A percentile compares a stretch with the other conserved stretches of the same genome.
These are phyloP conservation scores for Cotoneaster glaucophyllus DNA, from an alignment of 306 rosid species.

Conservation along the genomic window DNA sequence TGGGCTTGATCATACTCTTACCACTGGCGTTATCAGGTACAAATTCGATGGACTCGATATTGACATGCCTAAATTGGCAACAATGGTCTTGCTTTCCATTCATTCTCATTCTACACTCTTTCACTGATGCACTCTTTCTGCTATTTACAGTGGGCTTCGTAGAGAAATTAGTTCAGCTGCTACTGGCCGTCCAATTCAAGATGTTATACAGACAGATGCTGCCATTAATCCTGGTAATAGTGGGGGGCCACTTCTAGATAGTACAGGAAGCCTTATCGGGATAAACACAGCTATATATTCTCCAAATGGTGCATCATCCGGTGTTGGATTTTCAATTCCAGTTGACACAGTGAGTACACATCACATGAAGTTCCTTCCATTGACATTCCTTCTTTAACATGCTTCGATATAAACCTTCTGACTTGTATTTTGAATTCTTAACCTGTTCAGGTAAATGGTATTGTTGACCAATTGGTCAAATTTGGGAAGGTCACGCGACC, in stretches of 20 bases:
- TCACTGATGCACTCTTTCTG: slow-evolving; percentile 18
- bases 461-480: slow-evolving; percentile 91
- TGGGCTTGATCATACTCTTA: slow-evolving; percentile 97
- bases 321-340: slow-evolving; percentile 98
- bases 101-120: background rate
- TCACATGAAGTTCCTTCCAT: background rate
- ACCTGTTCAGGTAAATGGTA: slow-evolving; percentile 66
- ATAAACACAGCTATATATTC: slow-evolving; percentile 97
- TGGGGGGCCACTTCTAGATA: slow-evolving; percentile 98
- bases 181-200: slow-evolving; percentile 98
- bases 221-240: slow-evolving; percentile 99
- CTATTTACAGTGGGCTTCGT: slow-evolving; percentile 68
- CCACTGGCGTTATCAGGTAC: slow-evolving; percentile 94
- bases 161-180: slow-evolving; percentile 99
- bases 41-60: background rate
- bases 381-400: background rate
- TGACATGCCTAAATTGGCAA: background rate
- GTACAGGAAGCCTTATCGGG: slow-evolving; percentile 92
- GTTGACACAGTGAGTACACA: slow-evolving; percentile 81
- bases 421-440: slow-evolving; percentile 1
- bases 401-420: slow-evolving; percentile 1
- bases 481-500: slow-evolving; percentile 99
- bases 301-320: slow-evolving; percentile 96
- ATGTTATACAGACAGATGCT: slow-evolving; percentile 99
- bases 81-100: background rate